Evolutionary conservation across 2,329 filamentous ascomycete genomes (phyloP).

Genomic region (Ceratocystis eucalypticola): DNA sequence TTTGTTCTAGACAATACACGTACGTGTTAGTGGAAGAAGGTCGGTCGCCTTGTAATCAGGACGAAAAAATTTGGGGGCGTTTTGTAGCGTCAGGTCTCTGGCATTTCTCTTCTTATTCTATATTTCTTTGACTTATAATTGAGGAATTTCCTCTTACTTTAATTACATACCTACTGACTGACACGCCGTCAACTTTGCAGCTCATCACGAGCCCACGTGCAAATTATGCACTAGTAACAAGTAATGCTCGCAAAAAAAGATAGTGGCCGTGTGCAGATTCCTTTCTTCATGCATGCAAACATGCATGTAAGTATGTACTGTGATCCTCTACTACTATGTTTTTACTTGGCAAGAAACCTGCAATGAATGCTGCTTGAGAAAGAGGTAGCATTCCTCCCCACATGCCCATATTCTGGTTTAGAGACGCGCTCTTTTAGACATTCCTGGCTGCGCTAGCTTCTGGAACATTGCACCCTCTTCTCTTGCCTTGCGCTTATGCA

Average conservation of each 20-base stretch:
- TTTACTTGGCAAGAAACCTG: not conserved
- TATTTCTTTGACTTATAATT: not conserved
- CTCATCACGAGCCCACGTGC: not conserved
- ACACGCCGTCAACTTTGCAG: not conserved
- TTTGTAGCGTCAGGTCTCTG: not conserved
- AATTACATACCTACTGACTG: not conserved
- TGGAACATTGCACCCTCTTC: constrained; percentile 12
- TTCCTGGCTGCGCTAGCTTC: constrained; percentile 9
- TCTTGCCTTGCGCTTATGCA: constrained; percentile 13
- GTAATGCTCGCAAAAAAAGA: not conserved
- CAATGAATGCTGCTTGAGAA: not conserved
- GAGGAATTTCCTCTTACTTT: not conserved
- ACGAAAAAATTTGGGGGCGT: not conserved
- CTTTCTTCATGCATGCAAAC: not conserved
- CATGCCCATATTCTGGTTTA: not conserved
- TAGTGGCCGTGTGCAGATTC: not conserved
- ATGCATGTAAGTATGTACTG: constrained; percentile 6
- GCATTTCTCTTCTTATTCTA: not conserved
- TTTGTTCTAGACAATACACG: constrained; percentile 3
- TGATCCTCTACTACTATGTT: constrained; percentile 4
- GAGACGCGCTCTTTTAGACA: constrained; percentile 7
- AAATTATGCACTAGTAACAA: not conserved
- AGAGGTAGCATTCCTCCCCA: not conserved
- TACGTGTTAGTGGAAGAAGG: not conserved
- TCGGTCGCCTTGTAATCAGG: not conserved